phyloP scores from a whole-genome alignment of 306 rosid species.

The Benincasa hispida region DNA sequence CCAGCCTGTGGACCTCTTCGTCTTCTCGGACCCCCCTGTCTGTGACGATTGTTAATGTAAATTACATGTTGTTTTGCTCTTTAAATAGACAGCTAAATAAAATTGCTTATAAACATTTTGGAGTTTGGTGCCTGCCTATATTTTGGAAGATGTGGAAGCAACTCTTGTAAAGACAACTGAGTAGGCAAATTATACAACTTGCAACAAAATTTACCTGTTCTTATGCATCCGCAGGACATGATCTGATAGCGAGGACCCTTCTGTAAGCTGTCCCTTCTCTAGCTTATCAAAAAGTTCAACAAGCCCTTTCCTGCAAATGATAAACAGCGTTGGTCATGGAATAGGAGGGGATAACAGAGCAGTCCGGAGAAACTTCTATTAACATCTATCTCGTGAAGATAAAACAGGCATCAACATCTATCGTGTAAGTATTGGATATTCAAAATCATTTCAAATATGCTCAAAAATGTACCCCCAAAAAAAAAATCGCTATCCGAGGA shows the following conservation, averaged over 20 bases:
- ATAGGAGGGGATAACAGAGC: background rate
- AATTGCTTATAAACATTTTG: background rate
- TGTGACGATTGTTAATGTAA: slow-evolving; percentile 18
- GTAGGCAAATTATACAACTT: background rate
- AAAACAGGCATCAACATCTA: background rate
- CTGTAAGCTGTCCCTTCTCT: slow-evolving; percentile 46
- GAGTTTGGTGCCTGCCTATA: background rate
- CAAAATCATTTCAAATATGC: background rate
- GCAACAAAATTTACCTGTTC: slow-evolving; percentile 34
- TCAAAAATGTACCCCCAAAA: background rate
- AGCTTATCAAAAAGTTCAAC: slow-evolving; percentile 64
- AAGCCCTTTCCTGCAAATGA: slow-evolving; percentile 63
- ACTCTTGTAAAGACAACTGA: background rate
- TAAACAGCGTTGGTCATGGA: background rate
- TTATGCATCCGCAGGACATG: slow-evolving; percentile 56
- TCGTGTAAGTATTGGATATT: background rate
- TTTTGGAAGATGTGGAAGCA: background rate
- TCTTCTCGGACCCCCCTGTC: slow-evolving; percentile 88
- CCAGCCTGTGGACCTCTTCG: slow-evolving; percentile 54
- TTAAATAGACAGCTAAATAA: background rate
- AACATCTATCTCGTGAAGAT: background rate
- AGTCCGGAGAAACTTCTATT: background rate
- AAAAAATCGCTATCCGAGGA: background rate
- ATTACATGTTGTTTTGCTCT: slow-evolving; percentile 5
- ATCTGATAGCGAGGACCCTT: slow-evolving; percentile 38